Evolutionary conservation across 495 filamentous ascomycete species (phyloP), one percentile per base, ranked within the genome.

Genomic region (Aspergillus sclerotioniger): DNA sequence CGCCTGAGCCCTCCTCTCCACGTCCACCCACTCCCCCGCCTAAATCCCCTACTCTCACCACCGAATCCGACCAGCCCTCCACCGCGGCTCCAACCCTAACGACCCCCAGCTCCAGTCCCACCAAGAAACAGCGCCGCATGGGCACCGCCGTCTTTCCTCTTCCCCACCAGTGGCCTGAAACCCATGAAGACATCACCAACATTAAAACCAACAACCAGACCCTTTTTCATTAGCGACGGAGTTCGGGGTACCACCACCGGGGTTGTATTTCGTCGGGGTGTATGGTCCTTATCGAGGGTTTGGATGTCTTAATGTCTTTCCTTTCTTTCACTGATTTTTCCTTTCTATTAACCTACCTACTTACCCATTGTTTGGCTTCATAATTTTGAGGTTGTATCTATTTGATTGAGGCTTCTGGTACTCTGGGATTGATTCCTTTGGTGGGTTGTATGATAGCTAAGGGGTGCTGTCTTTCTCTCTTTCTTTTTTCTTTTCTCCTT

Each of bases 161-260:
- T 8, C n/a, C 49, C 17, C 15, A 9, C 25, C 35, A 21, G n/a
- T 31, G 51, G 51, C 29, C 16, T 12, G 13, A 28, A 3, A 25
- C 1, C 20, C 21, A 29, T 19, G 28, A 41, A 13, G 31, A 8
- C 39, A 13, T 20, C 6, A n/a, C 16, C 20, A 21, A 17, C 19
- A 10, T 4, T n/a, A 35, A 53, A 10, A 46, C 1, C 19, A 53
- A 37, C 29, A 37, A 57, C 9, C 32, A 33, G 51, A 31, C 51
- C 61, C 57, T 66, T 66, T 66, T 66, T 66, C 59, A 19, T 49
- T 66, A 62, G 54, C 25, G 29, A 57, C 51, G 60, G 60, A 56
- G 62, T 64, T 64, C 49, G 62, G 54, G 62, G 58, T 63, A 54
- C 57, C 19, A 53, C 54, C 57, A 57, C 57, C 25, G 57, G 61